Percentiles rank a stretch among this genome's conserved stretches.
Conservation (phyloP, 2,329 filamentous ascomycete genomes). For the Talaromyces sp. region DNA sequence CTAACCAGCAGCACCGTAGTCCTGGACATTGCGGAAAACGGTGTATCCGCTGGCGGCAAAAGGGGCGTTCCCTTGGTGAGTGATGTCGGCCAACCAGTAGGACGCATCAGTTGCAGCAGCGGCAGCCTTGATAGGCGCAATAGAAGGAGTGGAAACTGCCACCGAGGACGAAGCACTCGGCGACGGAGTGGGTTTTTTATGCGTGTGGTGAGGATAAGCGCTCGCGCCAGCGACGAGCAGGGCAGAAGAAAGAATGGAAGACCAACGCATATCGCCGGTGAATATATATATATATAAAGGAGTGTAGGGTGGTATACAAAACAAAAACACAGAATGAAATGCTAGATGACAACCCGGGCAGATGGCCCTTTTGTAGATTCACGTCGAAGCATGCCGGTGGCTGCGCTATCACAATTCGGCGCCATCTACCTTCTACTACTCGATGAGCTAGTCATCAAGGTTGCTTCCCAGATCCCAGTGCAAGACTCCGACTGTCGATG, state of each 20-base stretch:
- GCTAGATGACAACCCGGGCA: neutral
- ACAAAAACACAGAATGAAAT: neutral
- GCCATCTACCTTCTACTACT: neutral
- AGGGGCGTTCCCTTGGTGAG: conserved; percentile 30
- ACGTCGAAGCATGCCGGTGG: neutral
- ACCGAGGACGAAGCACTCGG: conserved; percentile 19
- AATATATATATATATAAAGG: conserved; percentile 8
- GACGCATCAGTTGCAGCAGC: conserved; percentile 20
- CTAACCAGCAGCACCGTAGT: conserved; percentile 33
- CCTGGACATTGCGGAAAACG: conserved; percentile 22
- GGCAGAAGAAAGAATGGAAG: conserved; percentile 14
- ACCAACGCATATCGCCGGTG: conserved; percentile 18
- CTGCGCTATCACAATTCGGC: neutral
- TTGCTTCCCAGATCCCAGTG: conserved; percentile 3
- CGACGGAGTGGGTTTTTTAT: conserved; percentile 5
- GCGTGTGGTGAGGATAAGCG: conserved; percentile 8
- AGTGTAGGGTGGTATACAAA: conserved; percentile 8
- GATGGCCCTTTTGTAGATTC: conserved; percentile 6
- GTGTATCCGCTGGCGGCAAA: conserved; percentile 16
- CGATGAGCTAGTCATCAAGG: neutral
- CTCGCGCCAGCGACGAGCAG: conserved; percentile 23
- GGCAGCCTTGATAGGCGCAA: neutral
- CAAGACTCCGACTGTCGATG: neutral
- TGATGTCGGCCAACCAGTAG: conserved; percentile 35
- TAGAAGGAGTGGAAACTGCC: conserved; percentile 6